Evolutionary conservation across 768 basidiomycete species (phyloP), one percentile per base, ranked within the genome.

Genomic region (Hygrophoropsis aurantiaca): DNA sequence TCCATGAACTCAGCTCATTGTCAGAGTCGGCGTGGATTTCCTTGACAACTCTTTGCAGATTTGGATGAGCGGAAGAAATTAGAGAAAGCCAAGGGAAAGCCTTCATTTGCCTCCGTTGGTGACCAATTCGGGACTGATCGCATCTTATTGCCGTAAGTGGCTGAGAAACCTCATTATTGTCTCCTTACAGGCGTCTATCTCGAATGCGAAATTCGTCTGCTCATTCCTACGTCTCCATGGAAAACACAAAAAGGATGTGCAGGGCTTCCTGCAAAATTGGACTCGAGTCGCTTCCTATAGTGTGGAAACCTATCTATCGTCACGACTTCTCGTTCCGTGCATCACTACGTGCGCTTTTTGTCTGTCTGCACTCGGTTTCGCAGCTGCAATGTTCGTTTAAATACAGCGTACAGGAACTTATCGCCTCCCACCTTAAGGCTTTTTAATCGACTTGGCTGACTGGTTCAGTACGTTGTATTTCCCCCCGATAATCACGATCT

Each of bases 151-250:
- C 27, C 27, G 27, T 30, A 30, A 30, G 7, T 30, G 27, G 13
- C 27, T 30, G 27, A 13, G 27, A 30, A n/a, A 30, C 13, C 27
- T 30, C 27, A 30, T 30, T 30, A 30, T 30, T 30, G 27, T 30
- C 27, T 30, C 27, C 13, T 30, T 30, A 13, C 27, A 30, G 27
- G 27, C 27, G 27, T 13, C 27, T 30, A 30, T 30, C 27, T 30
- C 27, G 7, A 30, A 30, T 7, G 27, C 13, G 27, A 30, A 30
- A 13, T 30, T 13, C 20, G 39, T 19, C 25, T 24, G 11, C 38
- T 26, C 21, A 27, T 42, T 43, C 38, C 36, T 1, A 5, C 44
- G 37, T 25, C 16, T 45, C 36, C 44, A 46, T 46, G 41, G 44
- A 24, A 18, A 46, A 46, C 18, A 46, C 44, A 46, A 46, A 41